These are phyloP conservation scores for Fusarium sp. DNA, from an alignment of 2,329 filamentous ascomycete genomes.

Conservation along the genomic window DNA sequence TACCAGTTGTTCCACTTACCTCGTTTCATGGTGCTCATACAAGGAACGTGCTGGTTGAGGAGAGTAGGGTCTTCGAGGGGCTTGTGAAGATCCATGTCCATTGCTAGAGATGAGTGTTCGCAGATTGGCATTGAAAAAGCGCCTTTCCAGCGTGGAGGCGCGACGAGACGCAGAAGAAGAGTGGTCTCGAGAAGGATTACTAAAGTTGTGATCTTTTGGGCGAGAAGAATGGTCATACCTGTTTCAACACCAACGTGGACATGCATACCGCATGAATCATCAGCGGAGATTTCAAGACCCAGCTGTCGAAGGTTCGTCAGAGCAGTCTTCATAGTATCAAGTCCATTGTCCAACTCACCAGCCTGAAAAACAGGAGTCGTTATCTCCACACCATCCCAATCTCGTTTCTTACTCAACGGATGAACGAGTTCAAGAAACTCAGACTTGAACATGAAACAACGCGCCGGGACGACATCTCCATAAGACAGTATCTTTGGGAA, in stretches of 20 bases:
- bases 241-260: constrained; percentile 37
- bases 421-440: background rate
- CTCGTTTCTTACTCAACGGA: background rate
- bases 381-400: constrained; percentile 33
- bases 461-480: background rate
- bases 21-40: background rate
- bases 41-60: background rate
- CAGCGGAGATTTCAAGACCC: constrained; percentile 3
- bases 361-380: constrained; percentile 26
- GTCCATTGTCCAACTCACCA: constrained; percentile 26
- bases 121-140: background rate
- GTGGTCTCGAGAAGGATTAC: constrained; percentile 32
- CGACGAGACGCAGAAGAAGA: constrained; percentile 16
- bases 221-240: constrained; percentile 35
- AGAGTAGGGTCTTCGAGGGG: background rate
- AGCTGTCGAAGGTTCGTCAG: constrained; percentile 20
- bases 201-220: constrained; percentile 37
- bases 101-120: background rate
- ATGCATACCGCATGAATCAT: constrained; percentile 39
- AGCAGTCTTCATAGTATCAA: constrained; percentile 1
- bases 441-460: constrained; percentile 24
- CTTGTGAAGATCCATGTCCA: background rate
- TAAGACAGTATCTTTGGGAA: background rate
- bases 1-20: constrained; percentile 14
- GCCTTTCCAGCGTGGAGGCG: background rate